A percentile compares a stretch with the other conserved stretches of the same genome.
Conservation (phyloP, 441 rosid species). For the Adansonia grandidieri region DNA sequence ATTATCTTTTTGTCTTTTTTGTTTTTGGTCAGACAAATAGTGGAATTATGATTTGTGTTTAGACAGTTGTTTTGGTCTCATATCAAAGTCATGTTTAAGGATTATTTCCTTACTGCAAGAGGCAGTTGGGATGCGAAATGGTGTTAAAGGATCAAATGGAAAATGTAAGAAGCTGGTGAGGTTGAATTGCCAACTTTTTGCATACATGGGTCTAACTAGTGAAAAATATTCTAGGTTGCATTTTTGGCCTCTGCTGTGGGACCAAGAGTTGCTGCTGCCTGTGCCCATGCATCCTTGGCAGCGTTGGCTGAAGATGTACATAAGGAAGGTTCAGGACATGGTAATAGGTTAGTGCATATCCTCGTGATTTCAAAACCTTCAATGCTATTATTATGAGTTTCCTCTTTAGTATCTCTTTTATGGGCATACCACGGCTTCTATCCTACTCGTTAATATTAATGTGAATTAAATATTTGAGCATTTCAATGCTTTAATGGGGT, state of each 20-base stretch:
- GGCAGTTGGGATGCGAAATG: background rate
- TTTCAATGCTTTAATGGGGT: slow-evolving; percentile 9
- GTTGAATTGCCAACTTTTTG: background rate
- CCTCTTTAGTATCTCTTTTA: slow-evolving; percentile 9
- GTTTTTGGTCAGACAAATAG: background rate
- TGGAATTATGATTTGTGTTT: background rate
- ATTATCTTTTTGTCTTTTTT: background rate
- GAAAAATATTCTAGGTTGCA: slow-evolving; percentile 62
- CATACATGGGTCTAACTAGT: slow-evolving; percentile 34
- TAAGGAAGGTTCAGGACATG: slow-evolving; percentile 33
- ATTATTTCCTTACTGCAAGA: background rate
- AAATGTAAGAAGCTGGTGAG: background rate
- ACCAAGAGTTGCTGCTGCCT: slow-evolving; percentile 97
- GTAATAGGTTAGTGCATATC: slow-evolving; percentile 51
- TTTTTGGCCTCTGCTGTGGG: slow-evolving; percentile 96
- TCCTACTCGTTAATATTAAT: background rate
- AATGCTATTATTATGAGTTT: background rate
- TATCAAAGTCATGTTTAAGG: background rate
- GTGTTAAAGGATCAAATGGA: background rate
- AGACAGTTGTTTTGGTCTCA: background rate
- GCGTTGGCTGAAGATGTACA: slow-evolving; percentile 61
- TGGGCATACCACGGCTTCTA: background rate
- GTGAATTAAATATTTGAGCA: background rate
- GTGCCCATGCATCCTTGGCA: slow-evolving; percentile 92
- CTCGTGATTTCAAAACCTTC: background rate